A percentile compares a stretch with the other conserved stretches of the same genome.
phyloP scores from a whole-genome alignment of 169 alveolate species.

The Plasmodium relictum region DNA sequence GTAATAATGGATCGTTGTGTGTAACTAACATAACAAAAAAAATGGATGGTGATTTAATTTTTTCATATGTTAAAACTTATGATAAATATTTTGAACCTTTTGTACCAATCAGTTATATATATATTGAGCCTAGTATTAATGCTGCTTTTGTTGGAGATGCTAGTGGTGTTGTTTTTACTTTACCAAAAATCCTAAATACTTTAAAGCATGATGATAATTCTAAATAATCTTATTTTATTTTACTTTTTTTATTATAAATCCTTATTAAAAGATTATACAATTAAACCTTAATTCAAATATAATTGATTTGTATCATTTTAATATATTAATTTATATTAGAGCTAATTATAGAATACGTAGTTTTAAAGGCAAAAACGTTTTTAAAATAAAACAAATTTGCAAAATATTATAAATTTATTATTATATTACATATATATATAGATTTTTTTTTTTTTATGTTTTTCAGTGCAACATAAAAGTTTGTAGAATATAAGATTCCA shows the following conservation, averaged over 20 bases:
- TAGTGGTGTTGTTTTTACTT: slow-evolving; percentile 74
- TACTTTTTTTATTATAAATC: neutral
- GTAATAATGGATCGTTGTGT: slow-evolving; percentile 74
- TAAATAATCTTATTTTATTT: neutral
- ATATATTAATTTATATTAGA: too few relatives aligned
- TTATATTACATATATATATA: too few relatives aligned
- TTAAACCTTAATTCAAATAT: too few relatives aligned
- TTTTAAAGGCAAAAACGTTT: too few relatives aligned
- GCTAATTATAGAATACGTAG: too few relatives aligned
- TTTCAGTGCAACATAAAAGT: too few relatives aligned
- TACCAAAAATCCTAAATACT: slow-evolving; percentile 46
- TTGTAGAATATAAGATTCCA: too few relatives aligned
- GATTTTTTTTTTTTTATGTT: too few relatives aligned
- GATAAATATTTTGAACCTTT: slow-evolving; percentile 63
- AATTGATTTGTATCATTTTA: too few relatives aligned
- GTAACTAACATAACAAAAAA: slow-evolving; percentile 62
- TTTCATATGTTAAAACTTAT: slow-evolving; percentile 50
- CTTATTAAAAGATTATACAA: neutral
- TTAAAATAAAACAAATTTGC: too few relatives aligned
- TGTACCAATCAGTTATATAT: slow-evolving; percentile 63
- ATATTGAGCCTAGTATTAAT: slow-evolving; percentile 58
- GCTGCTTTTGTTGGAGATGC: slow-evolving; percentile 76
- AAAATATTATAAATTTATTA: too few relatives aligned
- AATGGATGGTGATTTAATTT: slow-evolving; percentile 53
- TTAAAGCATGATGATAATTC: slow-evolving; percentile 32